Evolutionary conservation across 345 rosid species (phyloP).

Genomic region (Eucalyptus caleyi): DNA sequence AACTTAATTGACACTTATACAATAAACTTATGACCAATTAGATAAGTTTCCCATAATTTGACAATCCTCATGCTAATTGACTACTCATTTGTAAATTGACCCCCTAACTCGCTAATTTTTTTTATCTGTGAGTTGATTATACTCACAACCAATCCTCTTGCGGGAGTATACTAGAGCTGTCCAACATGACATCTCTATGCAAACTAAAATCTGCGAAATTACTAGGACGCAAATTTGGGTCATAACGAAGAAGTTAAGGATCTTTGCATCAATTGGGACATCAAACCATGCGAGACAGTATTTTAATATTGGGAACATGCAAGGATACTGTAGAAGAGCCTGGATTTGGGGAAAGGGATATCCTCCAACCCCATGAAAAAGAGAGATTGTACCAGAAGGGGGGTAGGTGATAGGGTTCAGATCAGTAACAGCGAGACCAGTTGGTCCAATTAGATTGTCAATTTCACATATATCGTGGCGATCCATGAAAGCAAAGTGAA

Average conservation of each 20-base stretch:
- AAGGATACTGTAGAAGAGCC: neutral
- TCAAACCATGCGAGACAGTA: neutral
- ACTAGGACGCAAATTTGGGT: neutral
- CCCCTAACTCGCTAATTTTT: neutral
- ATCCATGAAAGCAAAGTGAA: neutral
- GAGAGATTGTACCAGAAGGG: neutral
- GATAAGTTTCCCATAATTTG: neutral
- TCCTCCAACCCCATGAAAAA: neutral
- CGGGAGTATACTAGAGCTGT: neutral
- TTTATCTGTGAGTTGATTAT: neutral
- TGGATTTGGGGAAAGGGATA: neutral
- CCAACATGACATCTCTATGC: neutral
- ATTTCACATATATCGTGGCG: neutral
- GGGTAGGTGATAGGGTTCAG: neutral
- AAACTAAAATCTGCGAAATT: neutral
- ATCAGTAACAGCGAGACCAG: neutral
- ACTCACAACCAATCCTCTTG: neutral
- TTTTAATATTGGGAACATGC: neutral
- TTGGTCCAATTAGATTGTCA: neutral
- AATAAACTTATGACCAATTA: neutral
- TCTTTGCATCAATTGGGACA: neutral
- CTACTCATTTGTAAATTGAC: neutral
- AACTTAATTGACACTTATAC: accelerated
- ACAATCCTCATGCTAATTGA: neutral
- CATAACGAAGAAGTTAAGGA: neutral